A percentile compares a stretch with the other conserved stretches of the same genome.
Evolutionary conservation across 768 basidiomycete genomes (phyloP).

Genomic region (Rhizopogon salebrosus): DNA sequence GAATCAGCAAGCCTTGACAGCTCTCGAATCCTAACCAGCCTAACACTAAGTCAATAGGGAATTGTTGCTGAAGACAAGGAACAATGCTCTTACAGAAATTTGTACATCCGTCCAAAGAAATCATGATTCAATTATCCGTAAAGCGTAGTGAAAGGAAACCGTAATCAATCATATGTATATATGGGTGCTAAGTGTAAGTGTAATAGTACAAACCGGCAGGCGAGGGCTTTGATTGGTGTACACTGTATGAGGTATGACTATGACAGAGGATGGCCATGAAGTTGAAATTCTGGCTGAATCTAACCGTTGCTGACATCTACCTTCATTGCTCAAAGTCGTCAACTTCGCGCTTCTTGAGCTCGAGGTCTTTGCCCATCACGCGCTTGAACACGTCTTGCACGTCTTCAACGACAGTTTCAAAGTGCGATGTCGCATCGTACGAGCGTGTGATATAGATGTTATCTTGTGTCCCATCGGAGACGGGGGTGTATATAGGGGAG

Average conservation of each 20-base stretch:
- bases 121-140: neutral
- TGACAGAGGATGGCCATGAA: neutral
- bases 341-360: constrained; percentile 83
- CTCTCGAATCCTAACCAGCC: no score
- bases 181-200: neutral
- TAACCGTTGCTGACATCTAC: neutral
- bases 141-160: neutral
- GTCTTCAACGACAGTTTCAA: constrained; percentile 97
- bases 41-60: no score
- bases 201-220: constrained; percentile 1
- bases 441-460: constrained; percentile 97
- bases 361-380: constrained; percentile 70
- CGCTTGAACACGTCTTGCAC: constrained; percentile 96
- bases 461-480: constrained; percentile 73
- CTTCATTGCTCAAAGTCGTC: constrained; percentile 54
- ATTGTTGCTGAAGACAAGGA: no score
- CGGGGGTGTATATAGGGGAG: constrained; percentile 84
- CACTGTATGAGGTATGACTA: constrained; percentile 1
- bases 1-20: no score
- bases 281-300: neutral
- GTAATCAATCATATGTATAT: neutral
- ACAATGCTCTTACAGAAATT: no score
- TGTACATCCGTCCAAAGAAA: neutral
- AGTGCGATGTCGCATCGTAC: constrained; percentile 98
- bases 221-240: neutral